Conservation (phyloP, 257 asterid species). For the Ehretia macrophylla region DNA sequence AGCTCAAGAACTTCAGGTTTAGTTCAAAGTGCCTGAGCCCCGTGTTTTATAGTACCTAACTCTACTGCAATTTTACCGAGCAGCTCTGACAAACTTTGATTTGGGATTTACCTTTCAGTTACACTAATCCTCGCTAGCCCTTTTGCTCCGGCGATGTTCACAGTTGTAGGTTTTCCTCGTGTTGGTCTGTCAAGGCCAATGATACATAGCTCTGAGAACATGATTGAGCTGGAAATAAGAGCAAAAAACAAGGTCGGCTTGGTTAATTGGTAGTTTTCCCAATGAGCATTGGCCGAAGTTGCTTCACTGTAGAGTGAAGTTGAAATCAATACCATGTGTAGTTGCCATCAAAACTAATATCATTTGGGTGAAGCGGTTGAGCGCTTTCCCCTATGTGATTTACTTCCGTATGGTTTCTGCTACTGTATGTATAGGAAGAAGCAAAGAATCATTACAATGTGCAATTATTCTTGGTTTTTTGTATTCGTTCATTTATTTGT, state of each 20-base stretch:
- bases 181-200: not conserved
- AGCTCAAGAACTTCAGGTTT: conserved; percentile 7
- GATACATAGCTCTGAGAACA: too few species aligned
- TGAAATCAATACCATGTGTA: not conserved
- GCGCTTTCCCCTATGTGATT: too few species aligned
- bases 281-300: not conserved
- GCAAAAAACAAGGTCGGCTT: not conserved
- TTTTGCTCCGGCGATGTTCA: too few species aligned
- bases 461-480: not conserved
- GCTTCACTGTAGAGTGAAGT: not conserved
- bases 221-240: not conserved
- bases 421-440: not conserved
- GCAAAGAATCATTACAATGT: not conserved
- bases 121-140: too few species aligned
- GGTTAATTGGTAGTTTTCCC: too few species aligned
- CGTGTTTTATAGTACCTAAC: not conserved
- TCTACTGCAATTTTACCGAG: not conserved
- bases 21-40: not conserved
- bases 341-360: not conserved
- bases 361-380: too few species aligned
- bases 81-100: too few species aligned
- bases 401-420: too few species aligned
- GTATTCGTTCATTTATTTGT: not conserved
- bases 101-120: too few species aligned
- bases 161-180: not conserved